A percentile compares a stretch with the other conserved stretches of the same genome.
These are phyloP conservation scores for Vigna hirtella DNA, from an alignment of 306 rosid species.

Conservation along the genomic window DNA sequence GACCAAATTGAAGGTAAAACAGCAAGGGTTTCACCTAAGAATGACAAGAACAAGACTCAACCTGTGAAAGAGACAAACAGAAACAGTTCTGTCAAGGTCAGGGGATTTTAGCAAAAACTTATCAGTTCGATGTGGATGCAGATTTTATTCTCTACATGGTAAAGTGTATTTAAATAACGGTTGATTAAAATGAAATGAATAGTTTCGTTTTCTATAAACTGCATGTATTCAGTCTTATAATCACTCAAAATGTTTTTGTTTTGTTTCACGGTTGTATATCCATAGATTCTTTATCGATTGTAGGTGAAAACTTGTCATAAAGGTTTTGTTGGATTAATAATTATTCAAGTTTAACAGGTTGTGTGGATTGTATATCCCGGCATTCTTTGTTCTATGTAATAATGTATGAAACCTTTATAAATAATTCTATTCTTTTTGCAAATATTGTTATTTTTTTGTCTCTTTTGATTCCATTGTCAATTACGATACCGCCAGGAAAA, in stretches of 20 bases:
- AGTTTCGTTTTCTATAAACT: slow-evolving; percentile 29
- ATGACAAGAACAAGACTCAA: slow-evolving; percentile 53
- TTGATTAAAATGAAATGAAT: slow-evolving; percentile 38
- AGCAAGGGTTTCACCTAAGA: slow-evolving; percentile 48
- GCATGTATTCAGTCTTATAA: slow-evolving; percentile 24
- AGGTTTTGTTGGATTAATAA: slow-evolving; percentile 33
- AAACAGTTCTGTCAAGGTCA: slow-evolving; percentile 53
- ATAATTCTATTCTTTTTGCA: slow-evolving; percentile 21
- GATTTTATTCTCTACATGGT: slow-evolving; percentile 28
- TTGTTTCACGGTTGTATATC: slow-evolving; percentile 40
- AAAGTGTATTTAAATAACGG: slow-evolving; percentile 39
- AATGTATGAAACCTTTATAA: slow-evolving; percentile 35
- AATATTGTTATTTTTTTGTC: background rate
- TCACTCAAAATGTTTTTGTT: slow-evolving; percentile 11
- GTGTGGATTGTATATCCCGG: slow-evolving; percentile 34
- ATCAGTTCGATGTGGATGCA: slow-evolving; percentile 39
- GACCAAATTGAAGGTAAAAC: slow-evolving; percentile 48
- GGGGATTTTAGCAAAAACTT: slow-evolving; percentile 48
- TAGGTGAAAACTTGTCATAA: slow-evolving; percentile 1
- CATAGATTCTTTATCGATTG: slow-evolving; percentile 11
- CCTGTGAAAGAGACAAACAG: slow-evolving; percentile 49
- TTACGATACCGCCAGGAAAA: background rate
- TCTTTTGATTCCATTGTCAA: background rate
- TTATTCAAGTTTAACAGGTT: slow-evolving; percentile 19
- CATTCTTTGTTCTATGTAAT: slow-evolving; percentile 39